Percentiles rank a stretch among this genome's conserved stretches.
Conservation (phyloP, 345 rosid genomes). For the Kandelia obovata region DNA sequence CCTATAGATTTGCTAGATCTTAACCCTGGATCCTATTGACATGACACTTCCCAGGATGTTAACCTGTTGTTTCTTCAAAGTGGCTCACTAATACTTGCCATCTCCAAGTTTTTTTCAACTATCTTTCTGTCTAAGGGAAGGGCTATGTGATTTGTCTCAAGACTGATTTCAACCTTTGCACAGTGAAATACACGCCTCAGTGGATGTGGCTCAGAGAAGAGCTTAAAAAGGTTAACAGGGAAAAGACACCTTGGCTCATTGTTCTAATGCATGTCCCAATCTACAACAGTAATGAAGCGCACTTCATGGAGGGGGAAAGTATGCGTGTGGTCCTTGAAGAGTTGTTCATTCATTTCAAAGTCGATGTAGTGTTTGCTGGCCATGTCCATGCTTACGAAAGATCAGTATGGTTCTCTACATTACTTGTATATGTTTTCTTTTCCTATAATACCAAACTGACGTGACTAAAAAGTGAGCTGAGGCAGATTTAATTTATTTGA, state of each 20-base stretch:
- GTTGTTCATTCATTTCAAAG: constrained; percentile 66
- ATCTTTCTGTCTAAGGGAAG: too few species aligned
- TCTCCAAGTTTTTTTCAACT: too few species aligned
- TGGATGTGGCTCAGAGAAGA: constrained; percentile 75
- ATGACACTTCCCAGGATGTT: too few species aligned
- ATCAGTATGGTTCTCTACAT: constrained; percentile 55
- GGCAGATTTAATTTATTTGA: background rate
- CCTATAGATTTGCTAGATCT: too few species aligned
- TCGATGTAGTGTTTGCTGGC: constrained; percentile 85
- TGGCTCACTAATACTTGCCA: too few species aligned
- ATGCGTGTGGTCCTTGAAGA: constrained; percentile 76
- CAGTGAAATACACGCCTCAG: constrained; percentile 93
- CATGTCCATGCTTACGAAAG: constrained; percentile 99
- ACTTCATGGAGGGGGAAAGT: constrained; percentile 94
- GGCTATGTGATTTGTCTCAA: background rate
- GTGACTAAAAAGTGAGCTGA: too few species aligned
- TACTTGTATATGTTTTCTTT: background rate
- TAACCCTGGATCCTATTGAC: too few species aligned
- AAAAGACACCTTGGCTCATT: constrained; percentile 94
- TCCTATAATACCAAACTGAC: background rate
- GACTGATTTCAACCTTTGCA: constrained; percentile 14
- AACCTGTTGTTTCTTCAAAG: background rate
- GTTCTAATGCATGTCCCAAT: constrained; percentile 86
- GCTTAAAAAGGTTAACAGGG: constrained; percentile 72
- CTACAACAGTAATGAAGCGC: constrained; percentile 84